A percentile compares a stretch with the other conserved stretches of the same genome.
These are phyloP conservation scores for Phanerodontia chrysosporium DNA, from an alignment of 768 basidiomycete genomes.

Conservation along the genomic window DNA sequence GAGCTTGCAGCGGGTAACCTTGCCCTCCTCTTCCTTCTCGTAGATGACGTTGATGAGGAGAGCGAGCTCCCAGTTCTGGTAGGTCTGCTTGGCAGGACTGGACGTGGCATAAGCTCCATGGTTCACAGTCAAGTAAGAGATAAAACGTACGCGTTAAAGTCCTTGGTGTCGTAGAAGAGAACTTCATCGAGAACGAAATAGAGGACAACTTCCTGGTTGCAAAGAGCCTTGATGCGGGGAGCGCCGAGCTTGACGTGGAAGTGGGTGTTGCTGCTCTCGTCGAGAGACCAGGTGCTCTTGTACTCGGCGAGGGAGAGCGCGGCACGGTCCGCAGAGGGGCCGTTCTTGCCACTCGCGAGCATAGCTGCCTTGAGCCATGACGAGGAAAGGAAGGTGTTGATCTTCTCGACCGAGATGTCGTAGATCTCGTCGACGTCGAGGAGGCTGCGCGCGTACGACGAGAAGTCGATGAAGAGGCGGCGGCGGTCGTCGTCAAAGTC, in stretches of 20 bases:
- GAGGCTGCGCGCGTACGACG: constrained; percentile 16
- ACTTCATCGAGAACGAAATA: constrained; percentile 23
- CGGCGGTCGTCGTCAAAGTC: constrained; percentile 26
- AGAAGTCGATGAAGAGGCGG: constrained; percentile 22
- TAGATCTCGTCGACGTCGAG: constrained; percentile 16
- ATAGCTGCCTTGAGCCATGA: constrained; percentile 24
- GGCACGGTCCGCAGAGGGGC: constrained; percentile 10
- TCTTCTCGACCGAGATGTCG: constrained; percentile 21
- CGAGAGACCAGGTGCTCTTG: constrained; percentile 16
- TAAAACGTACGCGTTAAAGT: constrained; percentile 15
- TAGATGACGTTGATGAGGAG: constrained; percentile 21
- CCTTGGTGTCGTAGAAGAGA: constrained; percentile 16
- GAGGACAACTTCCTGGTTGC: constrained; percentile 25
- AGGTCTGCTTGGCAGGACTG: constrained; percentile 10
- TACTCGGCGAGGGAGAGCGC: constrained; percentile 23
- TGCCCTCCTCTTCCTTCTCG: constrained; percentile 17
- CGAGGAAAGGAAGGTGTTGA: constrained; percentile 23
- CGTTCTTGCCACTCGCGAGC: constrained; percentile 13
- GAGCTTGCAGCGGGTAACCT: constrained; percentile 19
- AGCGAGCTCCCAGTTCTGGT: constrained; percentile 18
- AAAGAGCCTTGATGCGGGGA: constrained; percentile 23
- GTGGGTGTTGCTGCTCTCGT: constrained; percentile 11
- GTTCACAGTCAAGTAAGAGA: background rate
- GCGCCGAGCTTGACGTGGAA: constrained; percentile 25
- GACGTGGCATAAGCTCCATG: background rate